Evolutionary conservation across 75 land plant genomes (phyloP), one percentile per base, ranked within the genome.

Genomic region (Sequoiadendron giganteum): DNA sequence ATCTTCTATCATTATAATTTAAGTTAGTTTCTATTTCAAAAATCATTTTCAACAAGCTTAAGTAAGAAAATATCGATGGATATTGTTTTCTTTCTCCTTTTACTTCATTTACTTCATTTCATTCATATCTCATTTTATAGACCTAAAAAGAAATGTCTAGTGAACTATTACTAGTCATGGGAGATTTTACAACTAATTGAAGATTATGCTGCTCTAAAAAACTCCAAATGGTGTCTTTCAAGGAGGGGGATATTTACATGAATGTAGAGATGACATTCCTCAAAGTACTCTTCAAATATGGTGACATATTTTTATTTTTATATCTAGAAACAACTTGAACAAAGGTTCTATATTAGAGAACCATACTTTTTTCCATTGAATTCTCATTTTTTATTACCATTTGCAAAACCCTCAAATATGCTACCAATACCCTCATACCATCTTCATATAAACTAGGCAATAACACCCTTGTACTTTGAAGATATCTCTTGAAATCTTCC

Each of bases 41-140:
- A 55, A 98, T 94, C 86, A 91, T 93, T 90, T 98, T 98, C 84
- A 98, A 84, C 85, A 98, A 91, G 47, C 95, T 95, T 76, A 98
- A 89, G 91, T 95, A 98, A 34, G 99, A 98, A 83, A 98, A 94
- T 11, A 98, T 98, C 14, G 99, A 98, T n/a, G 99, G 97, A 86
- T 98, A 98, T 89, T 90, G 91, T 86, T 98, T 98, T 76, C 90
- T 91, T 79, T 98, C 94, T 54, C 96, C 97, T 93, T 98, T 98
- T 56, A 98, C 92, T 89, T 98, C 98, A 91, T 98, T 98, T 56
- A 98, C 92, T 89, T 98, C 98, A 91, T 98, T 96, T 54, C 96
- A 84, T 89, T 98, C 99, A 92, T 91, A 98, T 75, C 94, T 92
- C 99, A 98, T 98, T 84, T 98, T 98, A 92, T 98, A 98, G 88